These are phyloP conservation scores for Begonia peltatifolia DNA, from an alignment of 306 rosid genomes.

Conservation along the genomic window DNA sequence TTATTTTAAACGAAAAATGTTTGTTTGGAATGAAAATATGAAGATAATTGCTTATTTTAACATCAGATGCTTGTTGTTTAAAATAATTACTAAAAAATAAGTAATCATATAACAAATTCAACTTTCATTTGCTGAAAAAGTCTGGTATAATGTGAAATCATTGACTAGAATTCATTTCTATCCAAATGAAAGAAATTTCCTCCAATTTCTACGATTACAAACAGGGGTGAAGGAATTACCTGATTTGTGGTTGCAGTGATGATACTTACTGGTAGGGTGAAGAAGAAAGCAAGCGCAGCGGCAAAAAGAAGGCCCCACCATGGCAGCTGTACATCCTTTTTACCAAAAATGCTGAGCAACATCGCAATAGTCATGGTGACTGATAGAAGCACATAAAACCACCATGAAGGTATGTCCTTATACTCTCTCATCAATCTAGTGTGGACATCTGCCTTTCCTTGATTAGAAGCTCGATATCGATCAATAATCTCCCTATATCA, in stretches of 20 bases:
- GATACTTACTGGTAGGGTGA: constrained; percentile 29
- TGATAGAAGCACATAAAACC: constrained; percentile 44
- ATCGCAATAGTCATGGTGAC: constrained; percentile 36
- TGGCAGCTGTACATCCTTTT: constrained; percentile 23
- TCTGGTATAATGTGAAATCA: no score
- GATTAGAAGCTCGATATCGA: constrained; percentile 33
- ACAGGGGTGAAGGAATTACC: constrained; percentile 1
- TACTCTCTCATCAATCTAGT: constrained; percentile 55
- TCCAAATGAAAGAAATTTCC: no score
- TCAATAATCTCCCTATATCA: constrained; percentile 44
- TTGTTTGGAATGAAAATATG: no score
- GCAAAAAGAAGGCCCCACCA: constrained; percentile 28
- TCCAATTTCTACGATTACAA: no score
- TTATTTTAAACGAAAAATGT: no score
- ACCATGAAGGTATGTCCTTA: constrained; percentile 69
- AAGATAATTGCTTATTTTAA: no score
- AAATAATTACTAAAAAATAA: no score
- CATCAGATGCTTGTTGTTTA: no score
- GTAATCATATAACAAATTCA: no score
- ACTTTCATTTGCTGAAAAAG: no score
- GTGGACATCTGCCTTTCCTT: constrained; percentile 54
- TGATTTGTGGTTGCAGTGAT: constrained; percentile 33
- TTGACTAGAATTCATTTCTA: no score
- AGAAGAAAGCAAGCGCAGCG: constrained; percentile 17
- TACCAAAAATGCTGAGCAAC: constrained; percentile 22